These are phyloP conservation scores for Chalara sp. DNA, from an alignment of 2,329 filamentous ascomycete genomes.

Conservation along the genomic window DNA sequence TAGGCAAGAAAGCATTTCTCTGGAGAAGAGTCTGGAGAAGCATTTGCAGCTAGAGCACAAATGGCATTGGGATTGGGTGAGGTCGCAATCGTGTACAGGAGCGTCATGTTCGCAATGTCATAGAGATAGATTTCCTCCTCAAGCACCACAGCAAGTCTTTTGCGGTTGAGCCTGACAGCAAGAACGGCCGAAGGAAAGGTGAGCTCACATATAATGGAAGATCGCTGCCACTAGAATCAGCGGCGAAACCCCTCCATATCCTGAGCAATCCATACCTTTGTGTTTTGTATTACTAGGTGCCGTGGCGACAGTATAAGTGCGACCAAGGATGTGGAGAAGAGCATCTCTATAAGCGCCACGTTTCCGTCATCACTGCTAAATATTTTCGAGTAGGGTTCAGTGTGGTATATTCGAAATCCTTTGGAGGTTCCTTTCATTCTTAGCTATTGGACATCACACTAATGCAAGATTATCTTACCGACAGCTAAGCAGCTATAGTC, in stretches of 20 bases:
- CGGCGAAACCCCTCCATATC: background rate
- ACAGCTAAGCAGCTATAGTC: constrained; percentile 97
- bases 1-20: constrained; percentile 96
- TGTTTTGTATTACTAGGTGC: constrained; percentile 93
- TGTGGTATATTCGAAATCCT: constrained; percentile 94
- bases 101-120: constrained; percentile 97
- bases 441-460: background rate
- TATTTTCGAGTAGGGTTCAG: constrained; percentile 90
- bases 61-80: constrained; percentile 90
- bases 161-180: constrained; percentile 88
- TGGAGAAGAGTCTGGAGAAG: constrained; percentile 50
- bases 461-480: constrained; percentile 48
- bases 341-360: constrained; percentile 95
- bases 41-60: constrained; percentile 74
- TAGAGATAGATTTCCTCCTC: constrained; percentile 98
- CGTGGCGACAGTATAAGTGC: constrained; percentile 88
- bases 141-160: constrained; percentile 84
- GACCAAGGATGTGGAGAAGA: constrained; percentile 95
- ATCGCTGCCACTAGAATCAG: constrained; percentile 36
- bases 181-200: constrained; percentile 96
- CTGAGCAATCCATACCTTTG: constrained; percentile 57
- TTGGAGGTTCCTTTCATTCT: constrained; percentile 67
- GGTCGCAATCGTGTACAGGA: constrained; percentile 86
- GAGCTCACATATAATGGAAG: constrained; percentile 91
- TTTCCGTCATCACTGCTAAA: constrained; percentile 94